A percentile compares a stretch with the other conserved stretches of the same genome.
These are phyloP conservation scores for Pichia kluyveri DNA, from an alignment of 805 yeast species.

Conservation along the genomic window DNA sequence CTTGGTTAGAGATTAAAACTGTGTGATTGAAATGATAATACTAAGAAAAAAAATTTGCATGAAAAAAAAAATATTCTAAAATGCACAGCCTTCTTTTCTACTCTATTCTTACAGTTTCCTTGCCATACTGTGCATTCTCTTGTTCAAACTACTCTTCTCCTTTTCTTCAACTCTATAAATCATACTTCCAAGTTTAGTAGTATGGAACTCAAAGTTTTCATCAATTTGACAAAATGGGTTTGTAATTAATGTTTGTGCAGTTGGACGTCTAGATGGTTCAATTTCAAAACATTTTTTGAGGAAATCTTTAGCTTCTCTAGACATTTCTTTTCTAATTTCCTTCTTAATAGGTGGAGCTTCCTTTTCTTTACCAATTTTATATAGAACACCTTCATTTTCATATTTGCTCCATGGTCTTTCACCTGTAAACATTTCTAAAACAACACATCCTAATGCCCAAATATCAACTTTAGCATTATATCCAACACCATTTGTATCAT, in stretches of 20 bases:
- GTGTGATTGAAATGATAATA: background rate
- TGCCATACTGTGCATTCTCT: slow-evolving; percentile 12
- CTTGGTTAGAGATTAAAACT: too few species aligned
- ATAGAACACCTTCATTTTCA: slow-evolving; percentile 91
- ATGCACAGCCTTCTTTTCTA: background rate
- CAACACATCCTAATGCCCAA: slow-evolving; percentile 98
- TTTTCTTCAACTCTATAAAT: slow-evolving; percentile 14
- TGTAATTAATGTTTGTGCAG: slow-evolving; percentile 56
- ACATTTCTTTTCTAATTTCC: slow-evolving; percentile 61
- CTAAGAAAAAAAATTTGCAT: background rate
- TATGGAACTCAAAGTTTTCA: slow-evolving; percentile 20
- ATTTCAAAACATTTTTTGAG: slow-evolving; percentile 65
- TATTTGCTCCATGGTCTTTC: slow-evolving; percentile 95
- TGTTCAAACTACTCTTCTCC: slow-evolving; percentile 13
- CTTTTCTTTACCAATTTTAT: slow-evolving; percentile 68
- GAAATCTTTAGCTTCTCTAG: slow-evolving; percentile 59
- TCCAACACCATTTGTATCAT: slow-evolving; percentile 76
- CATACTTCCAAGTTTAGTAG: slow-evolving; percentile 24
- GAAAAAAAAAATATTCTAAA: slow-evolving; percentile 1
- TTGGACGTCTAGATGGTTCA: slow-evolving; percentile 82
- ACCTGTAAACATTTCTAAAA: slow-evolving; percentile 96
- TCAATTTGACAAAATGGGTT: slow-evolving; percentile 32
- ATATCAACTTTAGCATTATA: slow-evolving; percentile 97
- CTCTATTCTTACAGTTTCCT: slow-evolving; percentile 4
- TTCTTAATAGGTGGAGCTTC: slow-evolving; percentile 94